Evolutionary conservation across 345 rosid species (phyloP), one percentile per base, ranked within the genome.

Genomic region (Linum usitatissimum): DNA sequence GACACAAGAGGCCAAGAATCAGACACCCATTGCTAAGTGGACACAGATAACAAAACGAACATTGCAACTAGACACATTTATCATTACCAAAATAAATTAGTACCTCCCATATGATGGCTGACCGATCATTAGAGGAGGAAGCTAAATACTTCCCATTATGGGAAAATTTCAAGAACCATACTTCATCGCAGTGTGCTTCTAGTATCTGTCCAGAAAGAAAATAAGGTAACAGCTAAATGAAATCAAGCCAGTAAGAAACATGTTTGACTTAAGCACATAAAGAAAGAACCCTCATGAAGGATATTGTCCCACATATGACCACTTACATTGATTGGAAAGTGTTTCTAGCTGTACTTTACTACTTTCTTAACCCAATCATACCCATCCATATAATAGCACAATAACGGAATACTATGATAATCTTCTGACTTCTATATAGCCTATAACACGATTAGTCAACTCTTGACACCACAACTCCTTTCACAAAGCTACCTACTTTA

Each of bases 21-120:
- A 9, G 51, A 45, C 8, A 45, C 8, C 5, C 38, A 34, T 34
- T 34, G 0, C 38, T 45, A 45, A 7, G 51, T 45, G 51, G 51
- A 57, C 1, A 57, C 5, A 12, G 1, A 18, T 14, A 9, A 57
- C 7, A 7, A 9, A 34, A 62, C 3, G 5, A 34, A 34, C 38
- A 34, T 34, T 5, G 8, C 6, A 34, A 34, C 38, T 65, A 30
- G 40, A 66, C 38, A 18, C 28, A 14, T 56, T 23, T 39, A 19
- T 19, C 57, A 59, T 40, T 39, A 36, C 59, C 28, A 59, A 39
- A 39, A 57, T 66, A 62, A 66, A 60, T 23, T 12, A 10, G 6
- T 77, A 79, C 91, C 87, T 82, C 84, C 87, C 87, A 83, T 71
- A 85, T 83, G 72, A 85, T 79, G 60, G 84, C 81, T 30, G 81